These are phyloP conservation scores for Wallacemonas collosoma DNA, from an alignment of 208 protist species.

Conservation along the genomic window DNA sequence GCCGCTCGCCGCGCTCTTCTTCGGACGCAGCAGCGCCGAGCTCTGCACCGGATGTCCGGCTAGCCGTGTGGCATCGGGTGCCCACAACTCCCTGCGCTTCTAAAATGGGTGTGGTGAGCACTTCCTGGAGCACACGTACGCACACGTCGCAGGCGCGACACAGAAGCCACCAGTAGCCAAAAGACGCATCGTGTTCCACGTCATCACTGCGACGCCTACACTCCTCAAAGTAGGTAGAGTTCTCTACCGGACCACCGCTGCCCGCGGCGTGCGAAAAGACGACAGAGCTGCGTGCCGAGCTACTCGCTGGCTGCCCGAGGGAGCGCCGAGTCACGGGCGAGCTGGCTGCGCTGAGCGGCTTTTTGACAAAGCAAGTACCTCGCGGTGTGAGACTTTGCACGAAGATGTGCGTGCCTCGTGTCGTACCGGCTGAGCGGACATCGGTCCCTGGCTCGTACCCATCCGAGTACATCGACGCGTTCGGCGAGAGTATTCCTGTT, in stretches of 20 bases:
- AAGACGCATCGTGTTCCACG: background rate
- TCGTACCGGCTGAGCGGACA: background rate
- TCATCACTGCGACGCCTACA: background rate
- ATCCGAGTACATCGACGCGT: background rate
- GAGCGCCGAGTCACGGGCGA: no score
- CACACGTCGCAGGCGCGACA: conserved; percentile 15
- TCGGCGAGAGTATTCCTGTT: background rate
- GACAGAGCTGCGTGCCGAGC: background rate
- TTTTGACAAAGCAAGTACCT: no score
- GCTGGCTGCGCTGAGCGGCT: no score
- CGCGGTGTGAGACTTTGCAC: no score
- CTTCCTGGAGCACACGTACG: background rate
- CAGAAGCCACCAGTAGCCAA: conserved; percentile 8
- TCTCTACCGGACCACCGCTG: background rate
- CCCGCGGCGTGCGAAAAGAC: background rate
- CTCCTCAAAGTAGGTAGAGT: background rate
- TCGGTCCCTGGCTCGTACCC: background rate
- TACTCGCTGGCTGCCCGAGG: background rate
- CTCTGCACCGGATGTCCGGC: background rate
- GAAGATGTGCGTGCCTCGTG: background rate
- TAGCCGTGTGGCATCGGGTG: background rate
- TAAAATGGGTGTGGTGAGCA: background rate
- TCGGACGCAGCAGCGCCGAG: background rate
- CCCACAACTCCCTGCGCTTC: background rate
- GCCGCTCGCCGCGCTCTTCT: background rate